These are phyloP conservation scores for Backusella morwellensis DNA, from an alignment of 192 early-diverging fungal species.

Conservation along the genomic window DNA sequence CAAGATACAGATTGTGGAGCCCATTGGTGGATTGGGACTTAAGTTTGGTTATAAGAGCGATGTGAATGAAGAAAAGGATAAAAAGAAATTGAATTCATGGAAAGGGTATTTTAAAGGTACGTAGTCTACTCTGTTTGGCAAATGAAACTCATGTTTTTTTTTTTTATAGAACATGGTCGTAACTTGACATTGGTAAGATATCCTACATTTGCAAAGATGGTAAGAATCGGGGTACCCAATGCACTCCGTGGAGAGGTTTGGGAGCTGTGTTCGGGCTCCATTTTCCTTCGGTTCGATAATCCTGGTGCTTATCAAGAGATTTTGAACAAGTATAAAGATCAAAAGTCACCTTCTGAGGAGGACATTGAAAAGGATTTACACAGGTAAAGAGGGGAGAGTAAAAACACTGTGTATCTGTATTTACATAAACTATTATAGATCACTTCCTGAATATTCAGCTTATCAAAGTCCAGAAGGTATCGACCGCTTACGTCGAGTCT, in stretches of 20 bases:
- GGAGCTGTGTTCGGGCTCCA: slow-evolving; percentile 83
- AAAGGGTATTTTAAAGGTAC: slow-evolving; percentile 66
- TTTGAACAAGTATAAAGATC: slow-evolving; percentile 56
- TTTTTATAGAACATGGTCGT: slow-evolving; percentile 73
- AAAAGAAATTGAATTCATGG: slow-evolving; percentile 73
- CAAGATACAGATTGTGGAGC: slow-evolving; percentile 2
- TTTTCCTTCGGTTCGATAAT: slow-evolving; percentile 75
- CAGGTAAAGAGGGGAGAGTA: slow-evolving; percentile 3
- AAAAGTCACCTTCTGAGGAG: slow-evolving; percentile 67
- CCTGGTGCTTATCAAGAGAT: slow-evolving; percentile 69
- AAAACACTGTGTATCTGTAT: background rate
- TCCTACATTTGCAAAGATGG: slow-evolving; percentile 73
- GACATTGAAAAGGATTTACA: slow-evolving; percentile 93
- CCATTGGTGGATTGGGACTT: slow-evolving; percentile 61
- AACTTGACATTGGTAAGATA: slow-evolving; percentile 76
- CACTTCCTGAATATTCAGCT: slow-evolving; percentile 90
- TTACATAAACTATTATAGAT: slow-evolving; percentile 41
- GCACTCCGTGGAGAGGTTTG: slow-evolving; percentile 82
- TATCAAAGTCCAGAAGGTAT: slow-evolving; percentile 93
- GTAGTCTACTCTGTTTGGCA: too few relatives aligned
- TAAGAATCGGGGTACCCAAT: slow-evolving; percentile 83
- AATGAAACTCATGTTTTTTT: background rate
- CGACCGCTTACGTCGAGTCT: slow-evolving; percentile 84
- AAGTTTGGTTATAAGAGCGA: slow-evolving; percentile 76
- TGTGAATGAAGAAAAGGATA: slow-evolving; percentile 64